These are phyloP conservation scores for Trichosporon sp. DNA, from an alignment of 1,284 basidiomycete species.

Conservation along the genomic window DNA sequence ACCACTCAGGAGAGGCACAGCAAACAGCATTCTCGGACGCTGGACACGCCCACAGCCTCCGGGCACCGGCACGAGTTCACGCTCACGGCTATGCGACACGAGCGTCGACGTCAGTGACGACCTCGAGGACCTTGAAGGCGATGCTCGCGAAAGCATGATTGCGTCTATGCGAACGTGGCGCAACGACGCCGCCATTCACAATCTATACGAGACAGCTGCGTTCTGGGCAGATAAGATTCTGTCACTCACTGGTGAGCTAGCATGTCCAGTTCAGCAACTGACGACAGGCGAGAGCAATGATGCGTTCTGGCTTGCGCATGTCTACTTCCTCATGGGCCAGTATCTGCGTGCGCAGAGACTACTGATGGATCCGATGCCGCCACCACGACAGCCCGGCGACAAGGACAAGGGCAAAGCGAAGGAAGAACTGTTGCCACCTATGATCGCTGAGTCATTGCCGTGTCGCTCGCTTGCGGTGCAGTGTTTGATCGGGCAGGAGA, in stretches of 20 bases:
- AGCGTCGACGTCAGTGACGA: slow-evolving; percentile 5
- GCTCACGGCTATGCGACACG: slow-evolving; percentile 12
- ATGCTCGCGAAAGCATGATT: slow-evolving; percentile 66
- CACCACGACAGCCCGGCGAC: slow-evolving; percentile 16
- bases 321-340: slow-evolving; percentile 90
- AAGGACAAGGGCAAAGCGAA: slow-evolving; percentile 20
- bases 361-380: slow-evolving; percentile 62
- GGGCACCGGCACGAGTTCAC: slow-evolving; percentile 10
- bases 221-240: slow-evolving; percentile 98
- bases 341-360: slow-evolving; percentile 90
- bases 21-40: background rate
- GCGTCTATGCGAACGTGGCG: slow-evolving; percentile 96
- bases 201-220: slow-evolving; percentile 92
- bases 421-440: slow-evolving; percentile 26
- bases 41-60: background rate
- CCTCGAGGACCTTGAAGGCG: slow-evolving; percentile 50
- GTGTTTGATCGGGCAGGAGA: slow-evolving; percentile 86
- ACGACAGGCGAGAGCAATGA: slow-evolving; percentile 80
- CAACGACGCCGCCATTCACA: slow-evolving; percentile 95
- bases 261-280: background rate
- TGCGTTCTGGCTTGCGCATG: slow-evolving; percentile 97
- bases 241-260: slow-evolving; percentile 78
- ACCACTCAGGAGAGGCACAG: slow-evolving; percentile 3
- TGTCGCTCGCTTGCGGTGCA: slow-evolving; percentile 92
- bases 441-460: slow-evolving; percentile 85